These are phyloP conservation scores for Hibiscus mutabilis DNA, from an alignment of 345 rosid genomes.

Conservation along the genomic window DNA sequence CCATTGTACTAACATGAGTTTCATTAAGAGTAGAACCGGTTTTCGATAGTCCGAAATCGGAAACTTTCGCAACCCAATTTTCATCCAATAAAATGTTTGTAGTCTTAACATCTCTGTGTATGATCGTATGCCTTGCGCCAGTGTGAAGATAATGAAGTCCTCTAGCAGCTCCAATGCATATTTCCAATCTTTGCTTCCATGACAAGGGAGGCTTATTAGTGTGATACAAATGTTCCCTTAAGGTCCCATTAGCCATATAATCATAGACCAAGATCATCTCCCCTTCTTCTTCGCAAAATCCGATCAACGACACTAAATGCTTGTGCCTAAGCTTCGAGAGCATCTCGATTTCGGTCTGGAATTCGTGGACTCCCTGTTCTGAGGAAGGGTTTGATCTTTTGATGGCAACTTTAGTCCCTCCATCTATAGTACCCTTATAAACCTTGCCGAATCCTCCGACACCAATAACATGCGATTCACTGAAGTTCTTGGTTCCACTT, in stretches of 20 bases:
- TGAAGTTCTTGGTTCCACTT: constrained; percentile 39
- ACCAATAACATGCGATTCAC: constrained; percentile 44
- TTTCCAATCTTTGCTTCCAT: constrained; percentile 55
- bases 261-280: constrained; percentile 67
- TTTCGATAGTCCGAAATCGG: constrained; percentile 64
- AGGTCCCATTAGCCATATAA: constrained; percentile 56
- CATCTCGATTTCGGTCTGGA: constrained; percentile 63
- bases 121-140: constrained; percentile 51
- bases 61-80: constrained; percentile 63
- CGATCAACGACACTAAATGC: constrained; percentile 61
- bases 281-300: constrained; percentile 54
- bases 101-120: constrained; percentile 67
- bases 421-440: constrained; percentile 42
- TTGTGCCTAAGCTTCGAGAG: constrained; percentile 59
- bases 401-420: constrained; percentile 43
- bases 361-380: constrained; percentile 55
- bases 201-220: constrained; percentile 26
- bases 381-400: constrained; percentile 63
- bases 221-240: constrained; percentile 47
- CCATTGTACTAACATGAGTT: constrained; percentile 52
- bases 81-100: constrained; percentile 61
- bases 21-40: constrained; percentile 42
- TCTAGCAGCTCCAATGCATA: constrained; percentile 63
- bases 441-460: constrained; percentile 73
- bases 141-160: constrained; percentile 76